Base-by-base conservation (phyloP, 306 rosid species). In the Mimosa pudica region DNA sequence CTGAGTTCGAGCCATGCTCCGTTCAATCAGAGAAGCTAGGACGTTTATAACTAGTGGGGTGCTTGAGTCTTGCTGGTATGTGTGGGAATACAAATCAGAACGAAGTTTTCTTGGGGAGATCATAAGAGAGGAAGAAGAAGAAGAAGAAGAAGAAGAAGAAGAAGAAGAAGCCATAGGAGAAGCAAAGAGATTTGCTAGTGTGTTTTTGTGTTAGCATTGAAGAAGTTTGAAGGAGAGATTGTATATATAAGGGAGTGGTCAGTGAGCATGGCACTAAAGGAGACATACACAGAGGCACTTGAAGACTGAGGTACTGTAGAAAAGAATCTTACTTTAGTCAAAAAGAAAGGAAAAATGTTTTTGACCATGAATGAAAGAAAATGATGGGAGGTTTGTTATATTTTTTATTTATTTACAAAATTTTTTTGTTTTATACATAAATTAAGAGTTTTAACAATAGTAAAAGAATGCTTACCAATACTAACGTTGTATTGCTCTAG, bases 81-180 rank as follows among this genome's bases (percentile, higher is more conserved):
- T 86, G 38, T 86, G 90, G 1, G 81, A 89, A 36, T 92, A 94
- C 82, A 94, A 79, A 82, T 94, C 98, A 55, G 96, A 92, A 46
- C 89, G 89, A 64, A 94, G 95, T 80, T 84, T 94, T 84, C 94
- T 83, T 5, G 98, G 98, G n/a, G 98, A 94, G 74, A 94, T 93
- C 67, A 82, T 54, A 0, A 85, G 69, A 48, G 82, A 75, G 14
- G 87, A 84, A 58, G 89, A 72, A 44, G 68, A 42, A 0, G 71
- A 67, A 17, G 84, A 51, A 16, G 18, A 77, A 12, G n/a, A n/a
- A n/a, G n/a, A n/a, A 48, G 82, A 75, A 11, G 87, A 84, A 58
- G 89, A 72, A 44, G 88, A 84, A 58, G 91, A 64, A 65, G 68
- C 82, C 90, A 84, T 91, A 16, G 57, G 18, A n/a, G 32, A 18